phyloP scores from a whole-genome alignment of 2,329 filamentous ascomycete genomes.

The Cordyceps militaris region DNA sequence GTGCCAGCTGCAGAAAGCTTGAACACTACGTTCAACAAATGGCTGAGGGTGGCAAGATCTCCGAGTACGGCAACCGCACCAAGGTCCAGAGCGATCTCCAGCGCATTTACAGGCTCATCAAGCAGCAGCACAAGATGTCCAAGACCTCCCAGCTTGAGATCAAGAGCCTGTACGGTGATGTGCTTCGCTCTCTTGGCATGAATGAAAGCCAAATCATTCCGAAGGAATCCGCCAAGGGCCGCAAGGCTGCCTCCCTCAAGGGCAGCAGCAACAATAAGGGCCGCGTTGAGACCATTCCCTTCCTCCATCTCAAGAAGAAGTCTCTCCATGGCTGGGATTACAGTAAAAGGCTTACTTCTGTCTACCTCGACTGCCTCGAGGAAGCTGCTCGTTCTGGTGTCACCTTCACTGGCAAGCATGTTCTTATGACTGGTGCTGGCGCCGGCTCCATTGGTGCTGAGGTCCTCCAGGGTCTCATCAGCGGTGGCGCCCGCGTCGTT shows the following conservation, averaged over 20 bases:
- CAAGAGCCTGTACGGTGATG: slow-evolving; percentile 88
- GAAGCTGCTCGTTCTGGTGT: slow-evolving; percentile 81
- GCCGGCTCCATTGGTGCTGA: slow-evolving; percentile 97
- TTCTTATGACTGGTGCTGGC: slow-evolving; percentile 95
- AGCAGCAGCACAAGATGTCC: slow-evolving; percentile 94
- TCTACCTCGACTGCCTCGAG: slow-evolving; percentile 89
- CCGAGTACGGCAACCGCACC: slow-evolving; percentile 94
- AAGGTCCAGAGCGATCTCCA: slow-evolving; percentile 96
- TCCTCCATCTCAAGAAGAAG: slow-evolving; percentile 94
- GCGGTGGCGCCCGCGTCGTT: slow-evolving; percentile 91
- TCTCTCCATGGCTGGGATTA: slow-evolving; percentile 95
- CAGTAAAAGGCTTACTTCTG: slow-evolving; percentile 93
- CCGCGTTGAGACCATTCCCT: slow-evolving; percentile 95
- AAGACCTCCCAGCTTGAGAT: slow-evolving; percentile 96
- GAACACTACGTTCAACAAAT: slow-evolving; percentile 98
- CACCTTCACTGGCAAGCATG: slow-evolving; percentile 90
- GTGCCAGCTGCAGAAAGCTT: slow-evolving; percentile 86
- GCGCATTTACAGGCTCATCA: slow-evolving; percentile 96
- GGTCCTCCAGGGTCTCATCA: slow-evolving; percentile 90
- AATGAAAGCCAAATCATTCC: slow-evolving; percentile 97
- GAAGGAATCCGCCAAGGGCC: slow-evolving; percentile 67
- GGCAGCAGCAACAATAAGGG: slow-evolving; percentile 61
- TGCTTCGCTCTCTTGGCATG: slow-evolving; percentile 91
- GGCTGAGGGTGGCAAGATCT: slow-evolving; percentile 97
- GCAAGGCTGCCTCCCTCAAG: slow-evolving; percentile 43